A percentile compares a stretch with the other conserved stretches of the same genome.
These are phyloP conservation scores for Coleophoma cylindrospora DNA, from an alignment of 2,329 filamentous ascomycete species.

Conservation along the genomic window DNA sequence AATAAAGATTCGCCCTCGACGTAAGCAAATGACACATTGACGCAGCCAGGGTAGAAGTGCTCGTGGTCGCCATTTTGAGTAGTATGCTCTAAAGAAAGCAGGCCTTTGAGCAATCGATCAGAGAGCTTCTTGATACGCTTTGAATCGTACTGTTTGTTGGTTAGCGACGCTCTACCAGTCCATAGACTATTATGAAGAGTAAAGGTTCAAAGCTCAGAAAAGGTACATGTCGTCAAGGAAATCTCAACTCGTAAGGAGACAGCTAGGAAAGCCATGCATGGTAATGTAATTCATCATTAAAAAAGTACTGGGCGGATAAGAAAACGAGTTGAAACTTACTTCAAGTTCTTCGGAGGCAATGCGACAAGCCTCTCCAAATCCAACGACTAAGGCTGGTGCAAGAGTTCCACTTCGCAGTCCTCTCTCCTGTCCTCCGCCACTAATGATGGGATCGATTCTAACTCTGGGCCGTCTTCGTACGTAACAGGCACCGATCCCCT, in stretches of 20 bases:
- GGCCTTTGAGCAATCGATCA: constrained; percentile 74
- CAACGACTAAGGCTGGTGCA: constrained; percentile 81
- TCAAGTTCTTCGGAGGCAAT: constrained; percentile 86
- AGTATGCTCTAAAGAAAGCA: constrained; percentile 88
- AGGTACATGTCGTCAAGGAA: constrained; percentile 27
- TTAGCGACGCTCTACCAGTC: too few species aligned
- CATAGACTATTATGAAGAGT: constrained; percentile 14
- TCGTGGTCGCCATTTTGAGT: constrained; percentile 80
- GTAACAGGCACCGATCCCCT: constrained; percentile 95
- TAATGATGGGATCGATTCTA: constrained; percentile 92
- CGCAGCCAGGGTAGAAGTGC: constrained; percentile 89
- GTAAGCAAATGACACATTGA: constrained; percentile 98
- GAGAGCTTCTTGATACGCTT: constrained; percentile 81
- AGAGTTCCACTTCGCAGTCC: constrained; percentile 92
- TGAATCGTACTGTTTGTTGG: constrained; percentile 69
- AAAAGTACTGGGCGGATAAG: constrained; percentile 4
- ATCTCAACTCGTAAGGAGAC: constrained; percentile 35
- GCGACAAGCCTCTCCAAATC: constrained; percentile 92
- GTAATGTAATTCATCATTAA: constrained; percentile 75
- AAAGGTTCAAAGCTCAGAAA: constrained; percentile 18
- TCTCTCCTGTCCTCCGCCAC: constrained; percentile 91
- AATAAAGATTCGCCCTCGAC: constrained; percentile 96
- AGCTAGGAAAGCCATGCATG: constrained; percentile 89
- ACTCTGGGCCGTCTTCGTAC: constrained; percentile 89
- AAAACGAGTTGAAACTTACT: constrained; percentile 51